Base-by-base conservation (phyloP, 306 rosid genomes). In the Sindora glabra region DNA sequence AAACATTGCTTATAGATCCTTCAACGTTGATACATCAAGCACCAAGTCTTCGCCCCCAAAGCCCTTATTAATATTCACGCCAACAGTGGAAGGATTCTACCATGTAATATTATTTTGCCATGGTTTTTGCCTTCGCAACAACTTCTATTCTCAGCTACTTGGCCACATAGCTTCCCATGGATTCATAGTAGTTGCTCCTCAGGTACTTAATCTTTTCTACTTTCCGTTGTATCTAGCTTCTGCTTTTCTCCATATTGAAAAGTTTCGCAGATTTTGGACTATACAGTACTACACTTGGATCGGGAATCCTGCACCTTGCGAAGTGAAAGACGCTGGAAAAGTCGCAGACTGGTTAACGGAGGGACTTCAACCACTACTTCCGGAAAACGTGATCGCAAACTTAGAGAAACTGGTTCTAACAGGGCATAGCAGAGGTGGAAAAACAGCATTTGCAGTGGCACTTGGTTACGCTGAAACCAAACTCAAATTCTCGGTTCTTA, bases 361-460 rank as follows among this genome's bases (percentile, higher is more conserved):
- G 3, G 70, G 45, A 2, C 84, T 83, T 44, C 71, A 75, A 44
- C 9, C 76, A 1, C 56, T 58, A 1, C 75, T 83, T 16, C 69
- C 73, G 0, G 65, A 67, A 40, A 70, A 61, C 0, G 82, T 79
- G 17, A 2, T 25, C 42, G 51, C 83, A 3, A 51, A 77, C 47
- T 24, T 81, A 18, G 56, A 54, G 1, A 49, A 44, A 17, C 1
- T 79, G 3, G 70, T 74, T 17, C 56, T 81, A 14, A 54, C 70
- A 19, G 89, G 85, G 5, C 86, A 79, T 42, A 84, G 86, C 8
- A 73, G 62, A 39, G 91, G 85, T 17, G 95, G 91, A 1, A 81
- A 84, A 59, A 52, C 75, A 12, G 83, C 83, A 5, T 81, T 84
- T 60, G 67, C 87, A 0, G 18, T 75, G 1, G 83, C 85, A 33